Evolutionary conservation across 345 rosid species (phyloP), one percentile per base, ranked within the genome.

Genomic region (Pseudoturritis turrita): DNA sequence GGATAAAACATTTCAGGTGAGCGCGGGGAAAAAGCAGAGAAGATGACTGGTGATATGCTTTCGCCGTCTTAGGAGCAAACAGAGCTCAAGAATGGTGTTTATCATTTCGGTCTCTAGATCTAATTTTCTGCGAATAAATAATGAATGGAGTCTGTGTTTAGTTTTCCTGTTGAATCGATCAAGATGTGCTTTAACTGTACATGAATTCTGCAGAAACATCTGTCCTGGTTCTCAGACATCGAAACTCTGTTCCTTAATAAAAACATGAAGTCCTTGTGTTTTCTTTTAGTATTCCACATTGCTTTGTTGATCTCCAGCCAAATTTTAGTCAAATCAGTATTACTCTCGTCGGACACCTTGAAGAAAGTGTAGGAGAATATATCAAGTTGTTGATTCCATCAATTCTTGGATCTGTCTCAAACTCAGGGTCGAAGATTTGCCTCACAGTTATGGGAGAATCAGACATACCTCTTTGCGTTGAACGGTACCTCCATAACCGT

Each of bases 21-120:
- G 74, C 97, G 94, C 22, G 97, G 97, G 29, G 89, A 88, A 28
- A 47, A 74, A 52, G 97, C 87, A 28, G 98, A 90, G 71, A 87
- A 88, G 84, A 93, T 90, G 98, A 83, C 83, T 6, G 96, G 96
- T 49, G 98, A 90, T 55, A 74, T 84, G 81, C 33, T 76, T 56
- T 46, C 76, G 14, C 6, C 60, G 7, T 71, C 76, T 18, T 77
- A 76, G 61, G 36, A 53, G 53, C 25, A 61, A 43, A 41, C 5
- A 52, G 18, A 67, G 49, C 65, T 55, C 21, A 12, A 23, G 28
- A 46, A 50, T 58, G 68, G 64, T 11, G 18, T 62, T n/a, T 36
- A 19, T 37, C 57, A 11, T 60, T 43, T 22, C 31, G 17, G 53
- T 62, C 65, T 72, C 47, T 53, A 65, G 44, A 37, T 51, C 25